Percentiles rank a stretch among this genome's conserved stretches.
These are phyloP conservation scores for Peziza echinospora DNA, from an alignment of 495 filamentous ascomycete genomes.

Conservation along the genomic window DNA sequence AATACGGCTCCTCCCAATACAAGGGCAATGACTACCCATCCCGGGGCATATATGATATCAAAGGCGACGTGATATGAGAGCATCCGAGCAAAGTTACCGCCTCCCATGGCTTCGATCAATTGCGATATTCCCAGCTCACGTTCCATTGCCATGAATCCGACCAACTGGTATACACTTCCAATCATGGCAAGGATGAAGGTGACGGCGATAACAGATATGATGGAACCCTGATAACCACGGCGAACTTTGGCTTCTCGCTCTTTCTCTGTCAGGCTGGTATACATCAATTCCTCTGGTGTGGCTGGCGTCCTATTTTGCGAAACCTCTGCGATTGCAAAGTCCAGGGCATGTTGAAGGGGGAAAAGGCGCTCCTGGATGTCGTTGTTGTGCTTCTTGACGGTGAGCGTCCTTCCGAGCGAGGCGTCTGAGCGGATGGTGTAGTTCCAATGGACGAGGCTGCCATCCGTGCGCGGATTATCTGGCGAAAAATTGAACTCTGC, in stretches of 20 bases:
- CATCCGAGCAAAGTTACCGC: slow-evolving; percentile 46
- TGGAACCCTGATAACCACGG: slow-evolving; percentile 17
- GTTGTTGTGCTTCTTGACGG: slow-evolving; percentile 36
- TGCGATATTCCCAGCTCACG: slow-evolving; percentile 60
- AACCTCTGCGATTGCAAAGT: slow-evolving; percentile 40
- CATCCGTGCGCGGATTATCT: slow-evolving; percentile 22
- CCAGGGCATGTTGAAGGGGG: slow-evolving; percentile 56
- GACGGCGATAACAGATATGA: slow-evolving; percentile 46
- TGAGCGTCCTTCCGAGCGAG: slow-evolving; percentile 35
- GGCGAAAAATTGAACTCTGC: slow-evolving; percentile 55
- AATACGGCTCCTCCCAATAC: slow-evolving; percentile 43
- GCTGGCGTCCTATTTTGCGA: not conserved
- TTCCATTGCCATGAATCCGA: slow-evolving; percentile 55
- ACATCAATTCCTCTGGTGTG: slow-evolving; percentile 41
- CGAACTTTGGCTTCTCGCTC: slow-evolving; percentile 40
- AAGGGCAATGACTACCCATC: slow-evolving; percentile 45
- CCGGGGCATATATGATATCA: slow-evolving; percentile 41
- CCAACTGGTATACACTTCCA: slow-evolving; percentile 51
- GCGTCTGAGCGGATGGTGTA: slow-evolving; percentile 61
- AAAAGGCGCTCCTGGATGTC: slow-evolving; percentile 46
- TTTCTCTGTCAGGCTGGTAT: slow-evolving; percentile 42
- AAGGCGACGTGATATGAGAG: slow-evolving; percentile 47
- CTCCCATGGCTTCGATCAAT: slow-evolving; percentile 65
- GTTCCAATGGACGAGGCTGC: slow-evolving; percentile 48
- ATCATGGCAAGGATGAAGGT: slow-evolving; percentile 47